Percentiles rank a stretch among this genome's conserved stretches.
These are phyloP conservation scores for Fusarium drepaniforme DNA, from an alignment of 2,329 filamentous ascomycete genomes.

Conservation along the genomic window DNA sequence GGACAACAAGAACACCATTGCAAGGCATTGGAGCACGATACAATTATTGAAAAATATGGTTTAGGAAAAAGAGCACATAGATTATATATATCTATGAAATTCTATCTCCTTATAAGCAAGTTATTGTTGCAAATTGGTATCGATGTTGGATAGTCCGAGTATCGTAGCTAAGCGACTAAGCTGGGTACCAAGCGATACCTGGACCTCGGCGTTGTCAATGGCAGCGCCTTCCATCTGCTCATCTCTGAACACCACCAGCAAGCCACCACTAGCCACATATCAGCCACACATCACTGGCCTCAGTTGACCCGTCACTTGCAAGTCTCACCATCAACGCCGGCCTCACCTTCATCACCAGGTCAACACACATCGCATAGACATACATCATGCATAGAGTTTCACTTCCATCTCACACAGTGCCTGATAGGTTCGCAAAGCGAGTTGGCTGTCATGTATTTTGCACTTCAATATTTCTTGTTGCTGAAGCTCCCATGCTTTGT, in stretches of 20 bases:
- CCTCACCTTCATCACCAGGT: not conserved
- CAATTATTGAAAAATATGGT: not conserved
- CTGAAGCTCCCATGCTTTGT: conserved; percentile 42
- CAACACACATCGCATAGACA: not conserved
- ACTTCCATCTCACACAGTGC: not conserved
- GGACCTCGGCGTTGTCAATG: not conserved
- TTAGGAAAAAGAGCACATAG: not conserved
- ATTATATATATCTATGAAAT: not conserved
- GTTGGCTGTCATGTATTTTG: conserved; percentile 18
- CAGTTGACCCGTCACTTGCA: not conserved
- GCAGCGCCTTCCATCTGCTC: not conserved
- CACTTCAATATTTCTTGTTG: conserved; percentile 35
- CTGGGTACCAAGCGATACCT: not conserved
- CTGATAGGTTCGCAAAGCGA: not conserved
- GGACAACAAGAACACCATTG: not conserved
- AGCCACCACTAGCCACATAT: conserved; percentile 1
- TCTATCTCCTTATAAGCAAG: not conserved
- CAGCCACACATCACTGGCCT: not conserved
- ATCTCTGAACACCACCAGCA: not conserved
- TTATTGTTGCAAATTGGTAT: not conserved
- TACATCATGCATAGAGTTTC: not conserved
- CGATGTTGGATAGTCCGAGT: not conserved
- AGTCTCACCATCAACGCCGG: not conserved
- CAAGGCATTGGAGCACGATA: not conserved
- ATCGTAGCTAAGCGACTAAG: not conserved